Evolutionary conservation across 352 stramenopile genomes (phyloP).

Genomic region (Phytopythium kandeliae): DNA sequence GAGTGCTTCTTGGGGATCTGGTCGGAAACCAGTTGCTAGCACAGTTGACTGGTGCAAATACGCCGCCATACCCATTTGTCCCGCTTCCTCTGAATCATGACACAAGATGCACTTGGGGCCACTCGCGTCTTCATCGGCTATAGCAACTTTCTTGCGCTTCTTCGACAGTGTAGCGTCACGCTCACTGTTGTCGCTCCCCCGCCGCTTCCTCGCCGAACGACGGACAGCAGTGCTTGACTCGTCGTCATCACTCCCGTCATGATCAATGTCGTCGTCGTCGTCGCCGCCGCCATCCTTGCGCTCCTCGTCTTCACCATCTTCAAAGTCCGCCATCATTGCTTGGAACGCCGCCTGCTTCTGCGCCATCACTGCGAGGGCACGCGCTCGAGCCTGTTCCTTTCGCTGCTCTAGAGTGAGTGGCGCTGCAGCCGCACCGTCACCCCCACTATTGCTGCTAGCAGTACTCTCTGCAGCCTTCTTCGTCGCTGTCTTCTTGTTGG

Average conservation of each 20-base stretch:
- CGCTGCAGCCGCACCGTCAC: slow-evolving; percentile 2
- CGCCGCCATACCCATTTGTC: slow-evolving; percentile 81
- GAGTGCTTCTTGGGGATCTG: slow-evolving; percentile 61
- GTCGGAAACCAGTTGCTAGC: slow-evolving; percentile 66
- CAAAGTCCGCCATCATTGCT: slow-evolving; percentile 66
- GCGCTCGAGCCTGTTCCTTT: slow-evolving; percentile 73
- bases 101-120: slow-evolving; percentile 79
- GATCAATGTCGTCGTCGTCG: slow-evolving; percentile 16
- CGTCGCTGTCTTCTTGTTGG: slow-evolving; percentile 17
- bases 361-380: slow-evolving; percentile 73
- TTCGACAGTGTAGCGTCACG: slow-evolving; percentile 16
- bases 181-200: slow-evolving; percentile 22
- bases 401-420: slow-evolving; percentile 63
- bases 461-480: slow-evolving; percentile 12
- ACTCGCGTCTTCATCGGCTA: slow-evolving; percentile 14
- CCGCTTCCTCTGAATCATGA: slow-evolving; percentile 69
- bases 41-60: slow-evolving; percentile 88
- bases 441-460: slow-evolving; percentile 1
- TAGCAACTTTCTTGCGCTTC: slow-evolving; percentile 39
- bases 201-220: slow-evolving; percentile 41
- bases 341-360: slow-evolving; percentile 82
- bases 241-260: slow-evolving; percentile 13
- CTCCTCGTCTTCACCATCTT: slow-evolving; percentile 30
- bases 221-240: not conserved
- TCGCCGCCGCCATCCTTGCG: slow-evolving; percentile 18